Percentiles rank a stretch among this genome's conserved stretches.
These are phyloP conservation scores for Saccharomycopsis hybrid DNA, from an alignment of 1,139 yeast species.

Conservation along the genomic window DNA sequence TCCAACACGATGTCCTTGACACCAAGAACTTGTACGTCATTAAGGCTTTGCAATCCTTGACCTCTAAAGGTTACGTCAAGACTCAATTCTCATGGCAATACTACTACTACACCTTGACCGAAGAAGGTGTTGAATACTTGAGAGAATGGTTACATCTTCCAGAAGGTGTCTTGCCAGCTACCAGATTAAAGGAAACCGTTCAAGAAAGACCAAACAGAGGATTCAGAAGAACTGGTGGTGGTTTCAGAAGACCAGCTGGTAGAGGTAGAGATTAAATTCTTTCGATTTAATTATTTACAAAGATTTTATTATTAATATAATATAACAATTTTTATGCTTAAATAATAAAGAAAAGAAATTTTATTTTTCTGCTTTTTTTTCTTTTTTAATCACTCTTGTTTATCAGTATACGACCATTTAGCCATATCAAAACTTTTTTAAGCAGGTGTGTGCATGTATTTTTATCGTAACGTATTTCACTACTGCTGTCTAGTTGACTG, in stretches of 20 bases:
- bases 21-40: constrained; percentile 97
- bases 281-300: background rate
- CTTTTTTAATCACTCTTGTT: no score
- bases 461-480: no score
- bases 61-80: constrained; percentile 98
- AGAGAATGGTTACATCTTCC: constrained; percentile 98
- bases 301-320: no score
- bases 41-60: constrained; percentile 98
- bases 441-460: no score
- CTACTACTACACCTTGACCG: constrained; percentile 99
- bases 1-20: constrained; percentile 96
- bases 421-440: no score
- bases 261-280: constrained; percentile 21
- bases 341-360: no score
- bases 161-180: constrained; percentile 97
- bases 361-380: no score
- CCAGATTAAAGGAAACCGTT: constrained; percentile 93
- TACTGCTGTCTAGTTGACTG: no score
- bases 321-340: no score
- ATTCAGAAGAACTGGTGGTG: constrained; percentile 18
- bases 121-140: constrained; percentile 98
- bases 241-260: constrained; percentile 19
- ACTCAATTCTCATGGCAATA: constrained; percentile 99
- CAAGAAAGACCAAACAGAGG: constrained; percentile 46
- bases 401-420: no score